phyloP scores from a whole-genome alignment of 2,329 filamentous ascomycete genomes.

The Xylaria sp. region DNA sequence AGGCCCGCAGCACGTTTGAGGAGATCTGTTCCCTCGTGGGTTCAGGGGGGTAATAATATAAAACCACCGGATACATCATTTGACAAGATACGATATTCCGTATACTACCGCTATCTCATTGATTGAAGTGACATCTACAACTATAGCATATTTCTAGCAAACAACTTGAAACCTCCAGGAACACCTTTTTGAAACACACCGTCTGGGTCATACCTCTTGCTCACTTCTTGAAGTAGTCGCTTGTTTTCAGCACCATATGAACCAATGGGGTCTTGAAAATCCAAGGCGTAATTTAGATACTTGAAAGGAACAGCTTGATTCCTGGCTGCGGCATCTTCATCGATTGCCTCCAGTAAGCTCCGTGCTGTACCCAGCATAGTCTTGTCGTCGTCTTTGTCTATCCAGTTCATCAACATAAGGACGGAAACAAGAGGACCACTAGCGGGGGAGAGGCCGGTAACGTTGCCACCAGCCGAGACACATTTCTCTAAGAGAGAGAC shows the following conservation, averaged over 20 bases:
- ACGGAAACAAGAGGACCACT: constrained; percentile 30
- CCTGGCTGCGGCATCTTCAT: constrained; percentile 18
- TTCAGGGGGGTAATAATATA: too few relatives aligned
- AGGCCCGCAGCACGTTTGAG: too few relatives aligned
- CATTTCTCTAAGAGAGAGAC: constrained; percentile 23
- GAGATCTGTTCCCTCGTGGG: too few relatives aligned
- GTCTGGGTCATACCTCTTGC: constrained; percentile 44
- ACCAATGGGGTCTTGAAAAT: constrained; percentile 35
- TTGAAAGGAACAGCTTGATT: constrained; percentile 21
- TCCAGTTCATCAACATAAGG: constrained; percentile 31
- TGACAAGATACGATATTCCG: too few relatives aligned
- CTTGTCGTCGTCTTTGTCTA: constrained; percentile 29
- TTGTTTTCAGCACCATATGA: constrained; percentile 39
- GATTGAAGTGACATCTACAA: too few relatives aligned
- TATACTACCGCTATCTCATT: too few relatives aligned
- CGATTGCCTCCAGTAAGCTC: constrained; percentile 21
- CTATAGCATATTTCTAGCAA: constrained; percentile 9
- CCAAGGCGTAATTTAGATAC: constrained; percentile 42
- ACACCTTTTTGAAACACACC: constrained; percentile 45
- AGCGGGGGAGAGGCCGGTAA: constrained; percentile 25
- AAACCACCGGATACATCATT: too few relatives aligned
- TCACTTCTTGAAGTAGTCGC: constrained; percentile 35
- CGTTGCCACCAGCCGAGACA: constrained; percentile 29
- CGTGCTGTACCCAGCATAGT: constrained; percentile 18
- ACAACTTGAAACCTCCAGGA: constrained; percentile 41